Evolutionary conservation across 495 filamentous ascomycete species (phyloP), one percentile per base, ranked within the genome.

Genomic region (Bathelium albidoporum): DNA sequence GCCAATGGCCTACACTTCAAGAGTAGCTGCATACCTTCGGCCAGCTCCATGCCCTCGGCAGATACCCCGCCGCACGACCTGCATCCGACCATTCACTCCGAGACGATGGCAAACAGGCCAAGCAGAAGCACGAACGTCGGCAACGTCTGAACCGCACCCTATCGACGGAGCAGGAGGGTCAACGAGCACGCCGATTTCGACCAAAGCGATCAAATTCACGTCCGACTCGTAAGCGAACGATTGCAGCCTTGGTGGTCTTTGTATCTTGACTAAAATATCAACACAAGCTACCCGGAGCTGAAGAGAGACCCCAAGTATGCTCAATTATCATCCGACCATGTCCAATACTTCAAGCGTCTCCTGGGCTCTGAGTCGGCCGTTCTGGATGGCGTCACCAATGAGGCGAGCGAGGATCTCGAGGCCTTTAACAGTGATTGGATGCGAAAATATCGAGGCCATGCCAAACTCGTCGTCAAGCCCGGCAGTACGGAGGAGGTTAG

Each of bases 351-450:
- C 81, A 81, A 85, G 67, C 75, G 81, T 5, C 76, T 97, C 4
- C 80, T 97, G 41, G 89, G 90, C 59, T 80, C 79, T 24, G 82
- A 84, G 44, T 88, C 87, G 10, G 90, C 91, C n/a, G 79, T 96
- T 49, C 83, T 96, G 60, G 88, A 97, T 68, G 89, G 89, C 53
- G 81, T 94, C 43, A 87, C 87, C 4, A 75, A 80, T 68, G 85
- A 89, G 71, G 84, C 85, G 22, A 74, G 80, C 0, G 74, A 75
- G 31, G 94, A 98, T 70, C 79, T 97, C 62, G 90, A 93, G 70
- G 83, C 91, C 18, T 97, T 90, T 82, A 98, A 98, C 77, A 84
- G 83, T 68, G 94, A 98, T 78, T 98, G 94, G 94, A 97, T 97
- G 95, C 85, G 89, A 73, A 98, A 98, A 75, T 98, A 97, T 78